Evolutionary conservation across 2,329 filamentous ascomycete genomes (phyloP), one percentile per base, ranked within the genome.

Genomic region (Xylariaceae sp.): DNA sequence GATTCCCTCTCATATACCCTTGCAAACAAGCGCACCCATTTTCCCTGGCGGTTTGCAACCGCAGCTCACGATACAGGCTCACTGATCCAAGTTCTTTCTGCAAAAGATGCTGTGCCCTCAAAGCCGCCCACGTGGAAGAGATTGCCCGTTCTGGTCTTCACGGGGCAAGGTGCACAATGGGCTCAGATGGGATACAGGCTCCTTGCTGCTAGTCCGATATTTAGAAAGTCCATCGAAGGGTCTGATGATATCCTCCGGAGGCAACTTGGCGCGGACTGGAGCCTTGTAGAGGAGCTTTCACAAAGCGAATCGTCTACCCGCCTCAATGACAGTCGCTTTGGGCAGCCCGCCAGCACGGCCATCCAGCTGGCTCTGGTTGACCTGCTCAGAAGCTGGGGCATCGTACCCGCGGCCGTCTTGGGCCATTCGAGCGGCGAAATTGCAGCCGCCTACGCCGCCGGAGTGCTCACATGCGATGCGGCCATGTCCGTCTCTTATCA

Each of bases 161-260:
- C 67, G 0, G 70, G 71, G 5, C 71, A 74, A 40, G 71, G 71
- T 3, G 68, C 69, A 0, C 70, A 73, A 37, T 74, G 69, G 65
- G 55, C 59, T 3, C 60, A 56, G 1, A 73, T 73, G 70, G 68
- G 65, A 2, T 57, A 57, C 1, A 53, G 59, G 37, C 49, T 62
- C 11, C 33, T 58, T 7, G 38, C 19, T 22, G 29, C 36, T 14
- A 35, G 45, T 16, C 44, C 19, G 19, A 12, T 22, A 8, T 52
- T 50, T 14, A n/a, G 16, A 7, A 11, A 22, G 16, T 21, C 41
- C 16, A 34, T 50, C 19, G 29, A 40, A 6, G 10, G n/a, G 6
- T 19, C 34, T 6, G 38, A 43, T 33, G 29, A 38, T 12, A n/a
- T 29, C 21, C 33, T 45, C 19, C n/a, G 8, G 6, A 27, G 8